Evolutionary conservation across 257 asterid species (phyloP).

Genomic region (Solanum piurae): DNA sequence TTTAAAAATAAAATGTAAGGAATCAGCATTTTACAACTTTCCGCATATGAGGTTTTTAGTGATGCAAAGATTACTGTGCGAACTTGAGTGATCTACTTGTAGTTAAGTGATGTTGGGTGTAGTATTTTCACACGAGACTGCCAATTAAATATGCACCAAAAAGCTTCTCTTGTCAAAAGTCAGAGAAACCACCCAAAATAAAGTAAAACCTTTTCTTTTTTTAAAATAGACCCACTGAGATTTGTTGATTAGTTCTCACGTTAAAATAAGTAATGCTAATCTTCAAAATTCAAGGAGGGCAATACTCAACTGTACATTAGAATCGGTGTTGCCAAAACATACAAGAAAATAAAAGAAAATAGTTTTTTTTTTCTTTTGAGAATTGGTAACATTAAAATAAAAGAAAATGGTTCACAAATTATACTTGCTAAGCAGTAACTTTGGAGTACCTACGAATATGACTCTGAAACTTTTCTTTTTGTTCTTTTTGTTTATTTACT

Average conservation of each 20-base stretch:
- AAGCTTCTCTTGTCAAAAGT: not conserved
- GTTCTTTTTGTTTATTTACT: not conserved
- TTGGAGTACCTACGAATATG: not conserved
- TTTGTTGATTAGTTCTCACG: not conserved
- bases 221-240: not conserved
- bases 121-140: not conserved
- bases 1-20: not conserved
- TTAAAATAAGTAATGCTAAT: not conserved
- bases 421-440: not conserved
- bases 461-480: not conserved
- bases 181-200: not conserved
- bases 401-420: not conserved
- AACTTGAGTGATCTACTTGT: not conserved
- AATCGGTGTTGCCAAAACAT: not conserved
- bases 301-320: not conserved
- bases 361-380: no score
- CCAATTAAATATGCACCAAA: not conserved
- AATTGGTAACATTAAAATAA: no score
- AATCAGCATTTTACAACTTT: not conserved
- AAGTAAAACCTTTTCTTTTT: not conserved
- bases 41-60: not conserved
- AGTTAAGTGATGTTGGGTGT: not conserved
- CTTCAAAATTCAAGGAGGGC: not conserved
- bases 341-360: not conserved
- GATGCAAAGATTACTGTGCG: not conserved